Evolutionary conservation across 2,329 filamentous ascomycete species (phyloP).

Genomic region (Huntiella savannae): DNA sequence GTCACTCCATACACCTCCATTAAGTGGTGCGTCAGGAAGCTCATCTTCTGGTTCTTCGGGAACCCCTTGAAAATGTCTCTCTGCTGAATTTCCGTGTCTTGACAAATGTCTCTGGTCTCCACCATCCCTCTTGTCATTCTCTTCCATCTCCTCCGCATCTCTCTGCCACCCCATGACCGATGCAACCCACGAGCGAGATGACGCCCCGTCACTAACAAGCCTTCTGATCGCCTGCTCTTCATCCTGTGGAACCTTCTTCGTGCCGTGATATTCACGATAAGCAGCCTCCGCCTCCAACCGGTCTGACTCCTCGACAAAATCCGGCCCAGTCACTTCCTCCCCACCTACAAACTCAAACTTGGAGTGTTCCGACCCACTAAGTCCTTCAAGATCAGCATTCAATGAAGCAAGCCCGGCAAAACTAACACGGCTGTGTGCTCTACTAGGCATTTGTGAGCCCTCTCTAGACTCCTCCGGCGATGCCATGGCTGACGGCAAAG

Average conservation of each 20-base stretch:
- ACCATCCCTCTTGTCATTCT: slow-evolving; percentile 14
- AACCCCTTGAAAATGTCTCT: slow-evolving; percentile 10
- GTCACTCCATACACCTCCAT: slow-evolving; percentile 45
- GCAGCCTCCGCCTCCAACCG: slow-evolving; percentile 27
- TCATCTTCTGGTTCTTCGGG: slow-evolving; percentile 24
- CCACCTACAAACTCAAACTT: neutral
- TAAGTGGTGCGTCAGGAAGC: slow-evolving; percentile 28
- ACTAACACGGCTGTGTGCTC: slow-evolving; percentile 27
- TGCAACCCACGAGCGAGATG: slow-evolving; percentile 39
- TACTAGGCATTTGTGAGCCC: slow-evolving; percentile 21
- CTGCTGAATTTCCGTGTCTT: neutral
- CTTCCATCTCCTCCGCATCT: slow-evolving; percentile 23
- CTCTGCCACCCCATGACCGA: slow-evolving; percentile 36
- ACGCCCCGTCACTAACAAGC: slow-evolving; percentile 33
- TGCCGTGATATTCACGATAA: slow-evolving; percentile 1
- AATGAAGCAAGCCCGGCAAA: slow-evolving; percentile 16
- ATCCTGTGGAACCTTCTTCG: slow-evolving; percentile 28
- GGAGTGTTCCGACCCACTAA: neutral
- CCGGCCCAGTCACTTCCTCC: slow-evolving; percentile 26
- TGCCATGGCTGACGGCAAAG: neutral
- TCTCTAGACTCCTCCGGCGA: slow-evolving; percentile 3
- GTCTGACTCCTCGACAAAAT: slow-evolving; percentile 44
- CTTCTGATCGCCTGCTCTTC: slow-evolving; percentile 41
- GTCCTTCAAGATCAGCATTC: neutral
- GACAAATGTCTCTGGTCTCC: slow-evolving; percentile 14